Base-by-base conservation (phyloP, 768 basidiomycete genomes). In the Rubroboletus satanas region DNA sequence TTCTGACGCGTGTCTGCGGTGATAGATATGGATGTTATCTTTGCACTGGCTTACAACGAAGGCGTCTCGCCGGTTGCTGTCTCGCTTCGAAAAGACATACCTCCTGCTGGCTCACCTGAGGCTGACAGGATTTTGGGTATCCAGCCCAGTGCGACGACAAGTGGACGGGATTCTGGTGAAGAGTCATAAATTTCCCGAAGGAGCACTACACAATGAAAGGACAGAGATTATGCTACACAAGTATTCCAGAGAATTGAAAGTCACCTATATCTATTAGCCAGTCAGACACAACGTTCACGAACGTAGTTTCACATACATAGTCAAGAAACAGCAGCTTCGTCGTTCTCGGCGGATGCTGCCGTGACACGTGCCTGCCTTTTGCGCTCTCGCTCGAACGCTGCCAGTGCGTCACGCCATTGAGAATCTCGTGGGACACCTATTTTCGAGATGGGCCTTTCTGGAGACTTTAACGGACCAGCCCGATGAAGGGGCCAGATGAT, bases 401-500 rank as follows among this genome's bases (percentile, higher is more conserved):
- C 69, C 66, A 72, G 65, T 3, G 63, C 56, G 26, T 61, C 57
- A 28, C 64, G 60, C 69, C 69, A 72, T 18, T 45, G 45, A 46
- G 43, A 54, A 37, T 66, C 57, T 0, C 71, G 59, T 2, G 69
- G 54, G 7, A 52, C 47, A 15, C 69, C 66, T 39, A 28, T 18
- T 41, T 52, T 58, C 9, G 62, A 49, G 15, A 49, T 8, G 0
- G 71, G 69, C 14, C 18, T 38, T n/a, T 69, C 53, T 29, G 71
- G 59, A 5, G 53, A 54, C 17, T 59, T 64, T 31, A 73, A 52
- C 2, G 64, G 62, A 2, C 83, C 83, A 52, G 76, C 70, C 4
- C 83, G 77, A 36, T 74, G 59, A 8, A 73, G 68, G 7, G 83
- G 83, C 81, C 82, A 84, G 28, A 82, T 37, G 32, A 84, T 70